Conservation (phyloP, 2,329 filamentous ascomycete species). For the Cladosporium sp. region DNA sequence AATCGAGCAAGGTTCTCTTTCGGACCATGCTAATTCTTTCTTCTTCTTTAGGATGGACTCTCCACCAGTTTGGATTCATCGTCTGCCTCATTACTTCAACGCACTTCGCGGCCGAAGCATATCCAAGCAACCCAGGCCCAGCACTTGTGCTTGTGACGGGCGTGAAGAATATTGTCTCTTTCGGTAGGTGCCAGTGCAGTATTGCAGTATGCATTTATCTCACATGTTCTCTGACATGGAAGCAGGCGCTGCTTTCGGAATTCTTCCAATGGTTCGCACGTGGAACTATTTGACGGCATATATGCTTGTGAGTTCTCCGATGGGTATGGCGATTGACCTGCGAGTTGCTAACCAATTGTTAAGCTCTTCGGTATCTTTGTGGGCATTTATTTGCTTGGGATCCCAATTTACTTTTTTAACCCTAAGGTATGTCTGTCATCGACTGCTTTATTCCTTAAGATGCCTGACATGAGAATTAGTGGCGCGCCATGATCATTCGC, state of each 20-base stretch:
- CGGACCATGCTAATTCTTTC: no score
- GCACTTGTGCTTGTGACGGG: slow-evolving; percentile 33
- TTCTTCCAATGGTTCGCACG: slow-evolving; percentile 30
- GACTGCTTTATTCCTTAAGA: no score
- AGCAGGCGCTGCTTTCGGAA: slow-evolving; percentile 24
- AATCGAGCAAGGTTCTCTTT: no score
- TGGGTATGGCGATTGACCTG: neutral
- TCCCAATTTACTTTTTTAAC: slow-evolving; percentile 27
- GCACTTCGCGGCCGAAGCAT: slow-evolving; percentile 28
- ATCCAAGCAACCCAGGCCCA: slow-evolving; percentile 28
- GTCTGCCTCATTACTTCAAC: slow-evolving; percentile 28
- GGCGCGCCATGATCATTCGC: slow-evolving; percentile 8
- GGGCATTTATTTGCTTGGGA: slow-evolving; percentile 23
- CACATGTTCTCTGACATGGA: neutral
- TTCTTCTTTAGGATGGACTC: slow-evolving; percentile 30
- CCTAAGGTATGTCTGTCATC: slow-evolving; percentile 12
- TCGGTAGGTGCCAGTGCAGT: slow-evolving; percentile 18
- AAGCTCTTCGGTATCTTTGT: slow-evolving; percentile 18
- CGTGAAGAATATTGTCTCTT: slow-evolving; percentile 33
- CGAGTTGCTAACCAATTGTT: slow-evolving; percentile 7
- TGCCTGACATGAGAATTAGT: neutral
- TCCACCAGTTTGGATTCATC: slow-evolving; percentile 24
- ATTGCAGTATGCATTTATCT: neutral
- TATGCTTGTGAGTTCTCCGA: slow-evolving; percentile 17
- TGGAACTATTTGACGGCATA: slow-evolving; percentile 23